Percentiles rank a stretch among this genome's conserved stretches.
Evolutionary conservation across 2,329 filamentous ascomycete genomes (phyloP).

Genomic region (Botrytis sinoallii): DNA sequence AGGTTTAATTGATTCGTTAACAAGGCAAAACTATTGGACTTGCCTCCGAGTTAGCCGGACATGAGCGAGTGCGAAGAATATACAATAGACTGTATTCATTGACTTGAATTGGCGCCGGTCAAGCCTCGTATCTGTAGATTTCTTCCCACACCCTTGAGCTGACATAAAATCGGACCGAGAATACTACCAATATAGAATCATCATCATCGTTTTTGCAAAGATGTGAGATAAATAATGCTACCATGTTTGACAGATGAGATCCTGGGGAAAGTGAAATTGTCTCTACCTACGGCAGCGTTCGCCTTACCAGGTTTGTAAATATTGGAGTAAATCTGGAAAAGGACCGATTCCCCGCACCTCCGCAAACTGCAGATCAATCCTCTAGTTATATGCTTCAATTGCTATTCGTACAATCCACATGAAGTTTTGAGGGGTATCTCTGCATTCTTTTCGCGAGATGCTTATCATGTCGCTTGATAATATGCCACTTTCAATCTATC

Average conservation of each 20-base stretch:
- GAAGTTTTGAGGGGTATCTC: not conserved
- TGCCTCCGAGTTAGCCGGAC: not conserved
- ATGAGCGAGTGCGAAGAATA: not conserved
- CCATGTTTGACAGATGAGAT: not conserved
- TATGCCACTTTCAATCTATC: not conserved
- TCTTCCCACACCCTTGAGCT: too few species aligned
- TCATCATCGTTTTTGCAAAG: not conserved
- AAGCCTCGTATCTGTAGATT: not conserved
- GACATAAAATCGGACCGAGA: not conserved
- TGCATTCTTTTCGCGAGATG: too few species aligned
- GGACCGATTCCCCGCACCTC: not conserved
- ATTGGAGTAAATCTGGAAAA: not conserved
- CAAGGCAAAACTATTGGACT: not conserved
- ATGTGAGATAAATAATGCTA: not conserved
- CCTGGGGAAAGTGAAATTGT: not conserved
- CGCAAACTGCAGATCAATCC: not conserved
- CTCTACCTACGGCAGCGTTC: not conserved
- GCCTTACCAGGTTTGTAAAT: not conserved
- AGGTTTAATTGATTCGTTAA: not conserved
- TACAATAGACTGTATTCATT: not conserved
- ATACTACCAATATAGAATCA: not conserved
- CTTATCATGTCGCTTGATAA: not conserved
- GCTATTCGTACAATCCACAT: not conserved
- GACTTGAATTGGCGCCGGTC: not conserved
- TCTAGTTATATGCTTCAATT: not conserved